These are phyloP conservation scores for Solanum gracilifrons DNA, from an alignment of 257 asterid species.

Conservation along the genomic window DNA sequence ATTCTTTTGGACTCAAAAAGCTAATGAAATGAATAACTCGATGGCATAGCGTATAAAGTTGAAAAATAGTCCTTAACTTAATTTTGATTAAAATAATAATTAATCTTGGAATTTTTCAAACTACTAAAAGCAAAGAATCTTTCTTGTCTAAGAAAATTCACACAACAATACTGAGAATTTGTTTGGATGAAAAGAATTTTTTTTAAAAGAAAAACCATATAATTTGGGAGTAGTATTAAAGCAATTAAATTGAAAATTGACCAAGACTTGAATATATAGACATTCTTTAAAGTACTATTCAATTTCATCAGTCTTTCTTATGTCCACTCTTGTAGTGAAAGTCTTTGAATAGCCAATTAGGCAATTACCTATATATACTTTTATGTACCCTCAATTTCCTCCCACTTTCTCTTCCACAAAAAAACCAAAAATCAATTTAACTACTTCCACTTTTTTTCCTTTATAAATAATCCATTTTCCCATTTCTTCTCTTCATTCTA, in stretches of 20 bases:
- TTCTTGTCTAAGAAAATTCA: not conserved
- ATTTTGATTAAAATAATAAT: not conserved
- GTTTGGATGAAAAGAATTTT: not conserved
- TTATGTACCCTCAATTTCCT: not conserved
- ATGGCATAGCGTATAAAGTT: not conserved
- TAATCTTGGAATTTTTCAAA: not conserved
- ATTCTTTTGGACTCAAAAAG: not conserved
- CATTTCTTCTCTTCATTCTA: not conserved
- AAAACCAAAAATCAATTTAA: not conserved
- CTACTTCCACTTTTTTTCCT: not conserved
- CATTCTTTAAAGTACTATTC: not conserved
- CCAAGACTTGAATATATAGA: not conserved
- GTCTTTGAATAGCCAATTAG: not conserved
- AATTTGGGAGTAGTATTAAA: not conserved
- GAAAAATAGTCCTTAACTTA: not conserved
- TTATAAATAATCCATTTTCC: not conserved
- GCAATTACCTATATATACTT: not conserved
- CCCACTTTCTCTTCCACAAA: not conserved
- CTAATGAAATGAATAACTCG: not conserved
- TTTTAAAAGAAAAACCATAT: not conserved
- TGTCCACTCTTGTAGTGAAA: not conserved
- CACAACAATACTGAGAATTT: not conserved
- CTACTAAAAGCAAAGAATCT: not conserved
- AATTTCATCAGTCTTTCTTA: not conserved
- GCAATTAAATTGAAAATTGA: not conserved